Percentiles rank a stretch among this genome's conserved stretches.
Evolutionary conservation across 2,329 filamentous ascomycete species (phyloP).

Genomic region (Thelonectria olida): DNA sequence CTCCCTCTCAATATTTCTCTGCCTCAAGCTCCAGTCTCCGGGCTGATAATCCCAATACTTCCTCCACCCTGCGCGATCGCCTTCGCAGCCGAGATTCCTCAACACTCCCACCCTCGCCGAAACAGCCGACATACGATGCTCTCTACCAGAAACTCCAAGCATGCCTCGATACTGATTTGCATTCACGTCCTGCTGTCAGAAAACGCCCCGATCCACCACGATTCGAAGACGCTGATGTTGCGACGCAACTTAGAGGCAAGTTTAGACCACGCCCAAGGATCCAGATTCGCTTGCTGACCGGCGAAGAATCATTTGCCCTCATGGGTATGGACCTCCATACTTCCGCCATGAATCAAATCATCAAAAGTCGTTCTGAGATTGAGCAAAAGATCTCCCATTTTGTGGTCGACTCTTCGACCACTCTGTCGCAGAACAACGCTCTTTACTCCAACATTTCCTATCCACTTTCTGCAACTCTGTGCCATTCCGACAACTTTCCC

Average conservation of each 20-base stretch:
- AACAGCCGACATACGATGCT: constrained; percentile 14
- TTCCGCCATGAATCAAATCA: constrained; percentile 31
- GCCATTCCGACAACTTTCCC: constrained; percentile 35
- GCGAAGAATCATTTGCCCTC: constrained; percentile 35
- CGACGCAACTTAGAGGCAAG: constrained; percentile 34
- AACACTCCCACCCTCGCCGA: constrained; percentile 3
- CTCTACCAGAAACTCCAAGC: constrained; percentile 39
- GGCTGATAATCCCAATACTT: constrained; percentile 17
- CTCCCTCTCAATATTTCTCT: neutral
- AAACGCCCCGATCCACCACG: neutral
- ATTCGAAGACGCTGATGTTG: constrained; percentile 6
- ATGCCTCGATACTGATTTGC: constrained; percentile 22
- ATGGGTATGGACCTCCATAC: constrained; percentile 34
- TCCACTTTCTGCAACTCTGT: constrained; percentile 46
- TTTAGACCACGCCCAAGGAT: accelerated
- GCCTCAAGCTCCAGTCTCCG: constrained; percentile 20
- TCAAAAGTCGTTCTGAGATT: constrained; percentile 34
- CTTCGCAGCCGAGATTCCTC: constrained; percentile 38
- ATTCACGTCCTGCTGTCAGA: neutral
- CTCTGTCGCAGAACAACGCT: constrained; percentile 25
- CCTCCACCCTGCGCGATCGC: constrained; percentile 40
- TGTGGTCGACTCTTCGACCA: constrained; percentile 21
- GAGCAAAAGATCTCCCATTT: constrained; percentile 34
- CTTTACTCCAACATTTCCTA: constrained; percentile 45
- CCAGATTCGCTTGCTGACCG: constrained; percentile 1